phyloP scores from a whole-genome alignment of 352 stramenopile genomes.

The Phytophthora citrophthora region DNA sequence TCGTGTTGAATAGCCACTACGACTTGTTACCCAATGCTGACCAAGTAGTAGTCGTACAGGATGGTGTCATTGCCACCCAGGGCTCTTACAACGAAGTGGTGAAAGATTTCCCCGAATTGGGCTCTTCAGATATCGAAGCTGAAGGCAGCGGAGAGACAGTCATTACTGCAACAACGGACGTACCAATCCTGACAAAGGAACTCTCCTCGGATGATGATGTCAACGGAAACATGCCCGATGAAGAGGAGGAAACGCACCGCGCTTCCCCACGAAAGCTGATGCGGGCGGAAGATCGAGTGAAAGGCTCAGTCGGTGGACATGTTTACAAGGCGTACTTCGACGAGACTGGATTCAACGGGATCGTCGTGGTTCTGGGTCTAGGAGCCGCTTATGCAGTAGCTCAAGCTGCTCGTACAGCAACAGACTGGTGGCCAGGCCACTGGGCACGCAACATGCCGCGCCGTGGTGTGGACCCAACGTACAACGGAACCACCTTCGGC shows the following conservation, averaged over 20 bases:
- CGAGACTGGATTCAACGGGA: background rate
- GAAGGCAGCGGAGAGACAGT: background rate
- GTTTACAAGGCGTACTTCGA: background rate
- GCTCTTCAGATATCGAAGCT: constrained; percentile 12
- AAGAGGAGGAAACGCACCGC: background rate
- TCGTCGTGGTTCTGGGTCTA: background rate
- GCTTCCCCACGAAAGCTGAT: background rate
- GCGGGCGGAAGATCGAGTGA: background rate
- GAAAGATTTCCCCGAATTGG: constrained; percentile 16
- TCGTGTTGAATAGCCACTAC: constrained; percentile 89
- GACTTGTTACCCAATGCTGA: constrained; percentile 75
- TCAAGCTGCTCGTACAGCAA: background rate
- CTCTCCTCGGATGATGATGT: background rate
- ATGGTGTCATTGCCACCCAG: constrained; percentile 77
- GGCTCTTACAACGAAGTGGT: constrained; percentile 74
- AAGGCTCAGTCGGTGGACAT: background rate
- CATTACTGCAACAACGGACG: background rate
- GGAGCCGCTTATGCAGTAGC: background rate
- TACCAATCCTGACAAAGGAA: background rate
- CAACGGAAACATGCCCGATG: background rate
- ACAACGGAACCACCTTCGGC: background rate
- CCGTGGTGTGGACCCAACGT: background rate
- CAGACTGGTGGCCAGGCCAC: background rate
- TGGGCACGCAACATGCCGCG: background rate
- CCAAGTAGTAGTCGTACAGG: background rate